These are phyloP conservation scores for Darksidea phi DNA, from an alignment of 495 filamentous ascomycete genomes.

Conservation along the genomic window DNA sequence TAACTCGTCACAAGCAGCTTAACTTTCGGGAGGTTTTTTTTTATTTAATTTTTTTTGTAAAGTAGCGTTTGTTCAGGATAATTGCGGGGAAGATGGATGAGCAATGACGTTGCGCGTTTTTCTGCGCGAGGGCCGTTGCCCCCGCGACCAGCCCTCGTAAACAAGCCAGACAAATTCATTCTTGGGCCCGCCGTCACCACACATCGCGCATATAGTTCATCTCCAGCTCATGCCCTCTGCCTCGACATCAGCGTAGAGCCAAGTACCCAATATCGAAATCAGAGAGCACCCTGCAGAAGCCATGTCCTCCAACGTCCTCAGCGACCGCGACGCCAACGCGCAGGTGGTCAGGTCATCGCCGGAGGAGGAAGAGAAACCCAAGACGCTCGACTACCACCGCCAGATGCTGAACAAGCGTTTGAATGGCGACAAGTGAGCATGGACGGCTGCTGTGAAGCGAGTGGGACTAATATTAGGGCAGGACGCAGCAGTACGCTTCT, in stretches of 20 bases:
- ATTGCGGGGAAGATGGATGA: too few relatives aligned
- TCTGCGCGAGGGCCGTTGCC: neutral
- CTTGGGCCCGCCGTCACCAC: neutral
- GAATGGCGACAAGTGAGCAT: slow-evolving; percentile 63
- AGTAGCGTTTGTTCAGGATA: too few relatives aligned
- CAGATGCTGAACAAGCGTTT: slow-evolving; percentile 72
- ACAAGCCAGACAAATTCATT: neutral
- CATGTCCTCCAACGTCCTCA: slow-evolving; percentile 49
- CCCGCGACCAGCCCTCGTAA: neutral
- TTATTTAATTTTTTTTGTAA: too few relatives aligned
- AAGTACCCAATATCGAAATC: neutral
- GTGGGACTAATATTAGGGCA: slow-evolving; percentile 26
- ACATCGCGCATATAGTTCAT: neutral
- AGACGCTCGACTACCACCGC: slow-evolving; percentile 77
- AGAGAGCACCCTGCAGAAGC: neutral
- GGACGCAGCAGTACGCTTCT: slow-evolving; percentile 71
- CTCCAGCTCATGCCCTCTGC: neutral
- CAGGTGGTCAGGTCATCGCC: slow-evolving; percentile 36
- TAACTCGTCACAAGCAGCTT: too few relatives aligned
- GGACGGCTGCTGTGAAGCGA: neutral
- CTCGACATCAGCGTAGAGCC: neutral
- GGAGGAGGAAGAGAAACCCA: slow-evolving; percentile 46
- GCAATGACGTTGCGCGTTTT: too few relatives aligned
- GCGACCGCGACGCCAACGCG: slow-evolving; percentile 59
- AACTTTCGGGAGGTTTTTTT: too few relatives aligned